These are phyloP conservation scores for Colletotrichum euphorbiae DNA, from an alignment of 2,329 filamentous ascomycete species.

Conservation along the genomic window DNA sequence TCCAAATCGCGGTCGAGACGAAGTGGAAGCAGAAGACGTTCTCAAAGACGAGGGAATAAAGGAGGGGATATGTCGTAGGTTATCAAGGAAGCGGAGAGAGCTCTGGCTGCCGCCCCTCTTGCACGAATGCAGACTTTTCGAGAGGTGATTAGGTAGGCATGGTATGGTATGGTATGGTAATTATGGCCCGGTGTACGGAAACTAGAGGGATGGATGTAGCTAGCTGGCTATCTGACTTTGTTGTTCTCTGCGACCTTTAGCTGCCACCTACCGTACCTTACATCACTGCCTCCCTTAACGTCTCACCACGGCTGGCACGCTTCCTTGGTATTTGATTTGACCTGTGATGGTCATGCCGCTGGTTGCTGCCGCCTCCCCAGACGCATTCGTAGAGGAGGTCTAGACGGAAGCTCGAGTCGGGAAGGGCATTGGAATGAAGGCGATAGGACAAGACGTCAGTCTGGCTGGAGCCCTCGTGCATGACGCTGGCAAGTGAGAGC, in stretches of 20 bases:
- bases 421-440: constrained; percentile 14
- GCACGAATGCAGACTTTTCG: constrained; percentile 29
- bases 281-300: constrained; percentile 15
- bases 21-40: neutral
- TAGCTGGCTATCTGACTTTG: constrained; percentile 21
- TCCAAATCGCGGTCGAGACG: constrained; percentile 11
- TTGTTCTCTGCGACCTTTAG: neutral
- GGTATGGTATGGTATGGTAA: neutral
- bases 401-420: constrained; percentile 3
- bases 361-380: neutral
- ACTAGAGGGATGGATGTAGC: neutral
- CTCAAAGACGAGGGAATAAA: neutral
- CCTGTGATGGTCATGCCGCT: neutral
- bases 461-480: constrained; percentile 32
- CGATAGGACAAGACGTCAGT: constrained; percentile 13
- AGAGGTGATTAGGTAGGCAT: no score
- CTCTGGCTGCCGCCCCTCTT: constrained; percentile 38
- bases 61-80: constrained; percentile 24
- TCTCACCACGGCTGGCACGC: neutral
- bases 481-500: constrained; percentile 36
- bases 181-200: neutral
- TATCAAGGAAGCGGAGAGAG: constrained; percentile 18
- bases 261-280: constrained; percentile 9
- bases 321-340: constrained; percentile 4
- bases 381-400: constrained; percentile 21